Conservation (phyloP, 1,284 basidiomycete genomes). For the Coniferiporia weirii region DNA sequence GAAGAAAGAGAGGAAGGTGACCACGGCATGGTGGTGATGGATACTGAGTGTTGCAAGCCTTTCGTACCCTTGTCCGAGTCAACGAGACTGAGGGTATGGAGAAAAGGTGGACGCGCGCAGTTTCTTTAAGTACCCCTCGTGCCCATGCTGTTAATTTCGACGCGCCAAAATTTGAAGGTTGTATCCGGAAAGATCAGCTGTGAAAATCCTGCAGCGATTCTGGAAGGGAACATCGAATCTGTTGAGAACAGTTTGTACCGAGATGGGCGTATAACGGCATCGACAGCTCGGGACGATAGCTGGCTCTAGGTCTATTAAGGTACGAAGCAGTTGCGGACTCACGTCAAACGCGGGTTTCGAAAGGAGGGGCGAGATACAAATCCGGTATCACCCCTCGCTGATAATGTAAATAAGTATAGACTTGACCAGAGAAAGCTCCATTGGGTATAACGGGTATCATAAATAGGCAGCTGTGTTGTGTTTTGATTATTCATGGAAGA, state of each 20-base stretch:
- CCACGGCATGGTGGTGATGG: slow-evolving; percentile 1
- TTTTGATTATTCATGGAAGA: background rate
- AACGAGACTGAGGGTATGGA: background rate
- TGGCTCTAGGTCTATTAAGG: background rate
- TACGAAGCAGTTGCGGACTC: background rate
- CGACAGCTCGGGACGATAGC: background rate
- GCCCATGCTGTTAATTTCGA: background rate
- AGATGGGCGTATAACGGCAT: background rate
- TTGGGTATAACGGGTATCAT: background rate
- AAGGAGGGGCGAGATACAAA: background rate
- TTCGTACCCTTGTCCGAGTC: background rate
- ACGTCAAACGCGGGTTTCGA: background rate
- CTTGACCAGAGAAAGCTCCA: background rate
- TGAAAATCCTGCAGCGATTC: background rate
- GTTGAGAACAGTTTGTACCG: background rate
- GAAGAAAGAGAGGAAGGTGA: slow-evolving; percentile 9
- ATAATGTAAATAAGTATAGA: background rate
- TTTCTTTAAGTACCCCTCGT: background rate
- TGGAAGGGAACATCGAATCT: background rate
- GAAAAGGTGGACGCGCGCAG: background rate
- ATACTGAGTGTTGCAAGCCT: background rate
- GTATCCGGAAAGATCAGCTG: background rate
- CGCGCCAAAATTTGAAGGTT: background rate
- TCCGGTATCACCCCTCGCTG: background rate
- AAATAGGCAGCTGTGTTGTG: background rate